These are phyloP conservation scores for Plantago major DNA, from an alignment of 257 asterid genomes.

Conservation along the genomic window DNA sequence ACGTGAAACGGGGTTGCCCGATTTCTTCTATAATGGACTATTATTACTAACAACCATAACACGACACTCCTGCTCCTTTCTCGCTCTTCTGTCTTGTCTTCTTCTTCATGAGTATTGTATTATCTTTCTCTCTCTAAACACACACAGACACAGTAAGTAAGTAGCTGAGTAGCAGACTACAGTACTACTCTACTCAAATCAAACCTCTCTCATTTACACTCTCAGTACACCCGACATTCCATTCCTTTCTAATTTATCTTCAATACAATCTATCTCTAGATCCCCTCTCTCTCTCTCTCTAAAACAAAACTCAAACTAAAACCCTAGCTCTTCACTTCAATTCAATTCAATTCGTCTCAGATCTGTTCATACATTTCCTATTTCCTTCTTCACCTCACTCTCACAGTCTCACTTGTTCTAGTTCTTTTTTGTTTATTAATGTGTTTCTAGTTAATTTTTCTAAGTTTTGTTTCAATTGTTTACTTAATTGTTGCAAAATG, in stretches of 20 bases:
- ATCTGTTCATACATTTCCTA: conserved; percentile 28
- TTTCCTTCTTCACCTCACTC: neutral
- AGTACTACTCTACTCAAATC: no score
- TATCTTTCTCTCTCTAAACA: neutral
- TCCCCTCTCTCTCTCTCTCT: conserved; percentile 11
- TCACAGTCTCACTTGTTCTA: no score
- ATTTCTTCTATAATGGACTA: neutral
- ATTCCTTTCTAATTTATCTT: conserved; percentile 15
- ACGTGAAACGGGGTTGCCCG: neutral
- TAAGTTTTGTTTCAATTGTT: conserved; percentile 9
- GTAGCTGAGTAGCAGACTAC: no score
- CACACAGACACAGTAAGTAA: no score
- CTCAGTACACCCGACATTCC: conserved; percentile 1
- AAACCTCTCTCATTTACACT: neutral
- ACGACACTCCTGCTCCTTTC: neutral
- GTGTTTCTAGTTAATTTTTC: neutral
- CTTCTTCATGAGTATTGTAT: no score
- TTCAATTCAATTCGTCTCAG: conserved; percentile 22
- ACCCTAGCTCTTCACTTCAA: conserved; percentile 38
- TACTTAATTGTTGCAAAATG: conserved; percentile 30
- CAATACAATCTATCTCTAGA: neutral
- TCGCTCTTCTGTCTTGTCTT: conserved; percentile 9
- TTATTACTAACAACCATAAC: neutral
- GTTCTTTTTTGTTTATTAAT: no score
- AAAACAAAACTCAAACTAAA: conserved; percentile 17